Evolutionary conservation across 2,329 filamentous ascomycete species (phyloP), one percentile per base, ranked within the genome.

Genomic region (Niveomyces coronatus): DNA sequence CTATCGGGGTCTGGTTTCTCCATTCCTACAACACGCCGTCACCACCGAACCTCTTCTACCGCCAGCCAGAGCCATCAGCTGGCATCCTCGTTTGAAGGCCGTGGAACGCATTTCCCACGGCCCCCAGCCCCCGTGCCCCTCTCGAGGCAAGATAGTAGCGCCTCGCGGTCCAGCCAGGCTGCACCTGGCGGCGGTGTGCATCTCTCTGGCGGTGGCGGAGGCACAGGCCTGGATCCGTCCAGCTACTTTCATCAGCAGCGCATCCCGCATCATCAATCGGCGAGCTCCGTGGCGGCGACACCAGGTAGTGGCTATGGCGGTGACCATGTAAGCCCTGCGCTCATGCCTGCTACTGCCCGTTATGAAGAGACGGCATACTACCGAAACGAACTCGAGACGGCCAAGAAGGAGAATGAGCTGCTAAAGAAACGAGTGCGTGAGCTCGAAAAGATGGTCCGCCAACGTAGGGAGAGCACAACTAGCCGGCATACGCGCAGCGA

Each of bases 361-460:
- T 79, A 77, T 51, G 77, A 81, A 46, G 77, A 82, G 54, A 73
- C 73, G 1, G 70, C 69, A 0, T 70, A 68, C 42, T 75, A 74
- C 48, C 64, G 76, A 4, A 63, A 67, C 26, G 77, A 82, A 51
- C 60, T 82, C 0, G 77, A 82, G 17, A 58, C 49, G 5, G 71
- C 74, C 27, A 80, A 78, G 58, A 64, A 67, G 32, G 78, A 82
- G 56, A 82, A 82, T 43, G 77, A 82, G 37, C 53, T 56, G 0
- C 57, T 82, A 31, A 78, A 76, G 61, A 63, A 68, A 39, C 67
- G 72, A 11, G 71, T 82, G 41, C 66, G 74, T 31, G 77, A 82
- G 30, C 57, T 82, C 9, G 78, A 82, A 58, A 63, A 66, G 26
- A 57, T 65, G 44, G 59, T 79, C 7, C 61, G 67, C 6, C 67